Conservation (phyloP, 257 asterid species). For the Scutellaria barbata region DNA sequence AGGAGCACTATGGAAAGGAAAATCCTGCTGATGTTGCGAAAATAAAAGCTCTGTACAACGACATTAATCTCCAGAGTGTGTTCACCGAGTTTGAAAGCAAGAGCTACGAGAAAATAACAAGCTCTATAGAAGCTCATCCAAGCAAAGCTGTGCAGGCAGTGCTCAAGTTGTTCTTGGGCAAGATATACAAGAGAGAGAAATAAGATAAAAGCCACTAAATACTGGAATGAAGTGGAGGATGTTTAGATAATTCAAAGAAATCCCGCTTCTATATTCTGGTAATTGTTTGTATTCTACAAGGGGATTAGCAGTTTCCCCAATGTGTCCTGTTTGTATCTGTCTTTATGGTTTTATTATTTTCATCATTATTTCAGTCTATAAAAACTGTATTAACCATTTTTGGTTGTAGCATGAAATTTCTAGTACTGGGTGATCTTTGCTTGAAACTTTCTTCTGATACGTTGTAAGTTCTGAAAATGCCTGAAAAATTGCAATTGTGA, state of each 20-base stretch:
- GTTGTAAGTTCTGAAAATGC: neutral
- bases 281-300: slow-evolving; percentile 29
- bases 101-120: slow-evolving; percentile 64
- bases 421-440: slow-evolving; percentile 17
- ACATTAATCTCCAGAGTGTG: slow-evolving; percentile 71
- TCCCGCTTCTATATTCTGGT: slow-evolving; percentile 29
- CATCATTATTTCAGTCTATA: slow-evolving; percentile 20
- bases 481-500: neutral
- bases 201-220: slow-evolving; percentile 30
- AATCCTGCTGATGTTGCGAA: slow-evolving; percentile 66
- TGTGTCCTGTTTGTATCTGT: slow-evolving; percentile 36
- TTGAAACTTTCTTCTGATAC: neutral
- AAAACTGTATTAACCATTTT: slow-evolving; percentile 25
- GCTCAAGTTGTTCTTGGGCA: slow-evolving; percentile 81
- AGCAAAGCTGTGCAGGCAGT: slow-evolving; percentile 89
- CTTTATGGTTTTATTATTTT: slow-evolving; percentile 20
- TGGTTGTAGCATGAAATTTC: slow-evolving; percentile 9
- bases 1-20: slow-evolving; percentile 90
- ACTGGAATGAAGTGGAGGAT: slow-evolving; percentile 25
- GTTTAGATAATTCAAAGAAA: slow-evolving; percentile 10
- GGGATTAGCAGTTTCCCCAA: slow-evolving; percentile 10
- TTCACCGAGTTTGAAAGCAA: slow-evolving; percentile 73
- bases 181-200: slow-evolving; percentile 95
- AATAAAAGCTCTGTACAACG: slow-evolving; percentile 72
- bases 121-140: slow-evolving; percentile 81